Percentiles rank a stretch among this genome's conserved stretches.
These are phyloP conservation scores for Gaeumannomyces sp. DNA, from an alignment of 2,329 filamentous ascomycete genomes.

Conservation along the genomic window DNA sequence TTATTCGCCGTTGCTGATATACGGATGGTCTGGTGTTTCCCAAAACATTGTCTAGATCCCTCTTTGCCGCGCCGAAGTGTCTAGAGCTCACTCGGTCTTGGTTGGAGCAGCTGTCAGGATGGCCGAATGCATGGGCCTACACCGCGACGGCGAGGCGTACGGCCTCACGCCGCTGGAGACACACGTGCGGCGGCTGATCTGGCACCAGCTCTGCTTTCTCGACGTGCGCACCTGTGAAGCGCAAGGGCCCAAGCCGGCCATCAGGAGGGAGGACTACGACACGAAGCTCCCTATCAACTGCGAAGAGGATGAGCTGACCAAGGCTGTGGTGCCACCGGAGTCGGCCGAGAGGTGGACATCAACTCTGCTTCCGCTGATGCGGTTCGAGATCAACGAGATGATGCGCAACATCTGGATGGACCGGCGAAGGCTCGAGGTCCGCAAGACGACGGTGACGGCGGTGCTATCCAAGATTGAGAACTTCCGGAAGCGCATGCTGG, in stretches of 20 bases:
- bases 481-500: slow-evolving; percentile 58
- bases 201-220: slow-evolving; percentile 73
- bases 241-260: slow-evolving; percentile 64
- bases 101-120: slow-evolving; percentile 66
- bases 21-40: neutral
- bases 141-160: slow-evolving; percentile 64
- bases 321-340: slow-evolving; percentile 32
- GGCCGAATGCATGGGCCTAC: slow-evolving; percentile 71
- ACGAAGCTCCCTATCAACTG: slow-evolving; percentile 67
- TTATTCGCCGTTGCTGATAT: neutral
- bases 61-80: slow-evolving; percentile 65
- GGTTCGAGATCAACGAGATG: slow-evolving; percentile 69
- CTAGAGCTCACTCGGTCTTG: slow-evolving; percentile 65
- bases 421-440: slow-evolving; percentile 55
- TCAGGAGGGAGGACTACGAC: slow-evolving; percentile 69
- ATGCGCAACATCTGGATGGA: slow-evolving; percentile 66
- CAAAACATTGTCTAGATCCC: slow-evolving; percentile 45
- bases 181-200: slow-evolving; percentile 64
- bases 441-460: slow-evolving; percentile 54
- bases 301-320: slow-evolving; percentile 56
- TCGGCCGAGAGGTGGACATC: slow-evolving; percentile 57
- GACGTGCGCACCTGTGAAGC: slow-evolving; percentile 70
- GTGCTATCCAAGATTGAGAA: slow-evolving; percentile 63
- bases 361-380: slow-evolving; percentile 60
- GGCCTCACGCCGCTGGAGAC: slow-evolving; percentile 61